Percentiles rank a stretch among this genome's conserved stretches.
Evolutionary conservation across 371 early-diverging fungal species (phyloP).

Genomic region (Mucor piriformis): DNA sequence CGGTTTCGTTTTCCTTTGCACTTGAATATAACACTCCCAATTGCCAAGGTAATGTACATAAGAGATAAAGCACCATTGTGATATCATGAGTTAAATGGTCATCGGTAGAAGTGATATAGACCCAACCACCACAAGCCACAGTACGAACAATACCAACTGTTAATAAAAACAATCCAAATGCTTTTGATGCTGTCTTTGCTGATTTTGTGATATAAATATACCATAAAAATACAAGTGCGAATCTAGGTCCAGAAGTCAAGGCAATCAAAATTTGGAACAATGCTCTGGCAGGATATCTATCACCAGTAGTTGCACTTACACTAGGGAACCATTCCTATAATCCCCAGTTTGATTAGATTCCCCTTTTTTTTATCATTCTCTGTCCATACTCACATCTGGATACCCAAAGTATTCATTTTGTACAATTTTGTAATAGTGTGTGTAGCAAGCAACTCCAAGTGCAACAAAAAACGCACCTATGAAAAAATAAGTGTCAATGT

Average conservation of each 20-base stretch:
- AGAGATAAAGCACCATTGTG: slow-evolving; percentile 75
- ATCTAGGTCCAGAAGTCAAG: slow-evolving; percentile 70
- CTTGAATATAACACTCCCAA: slow-evolving; percentile 59
- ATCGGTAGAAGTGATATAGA: slow-evolving; percentile 80
- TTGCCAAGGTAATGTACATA: slow-evolving; percentile 80
- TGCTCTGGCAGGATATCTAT: slow-evolving; percentile 78
- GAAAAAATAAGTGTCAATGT: not conserved
- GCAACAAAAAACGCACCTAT: slow-evolving; percentile 76
- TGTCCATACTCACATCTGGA: slow-evolving; percentile 58
- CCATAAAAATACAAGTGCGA: slow-evolving; percentile 71
- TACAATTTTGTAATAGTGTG: slow-evolving; percentile 80
- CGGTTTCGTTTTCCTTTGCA: slow-evolving; percentile 27
- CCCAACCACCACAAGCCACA: slow-evolving; percentile 79
- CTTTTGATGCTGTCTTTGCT: slow-evolving; percentile 46
- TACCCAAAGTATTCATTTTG: slow-evolving; percentile 79
- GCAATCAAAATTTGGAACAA: slow-evolving; percentile 83
- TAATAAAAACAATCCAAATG: slow-evolving; percentile 63
- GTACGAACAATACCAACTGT: slow-evolving; percentile 71
- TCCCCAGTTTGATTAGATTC: not conserved
- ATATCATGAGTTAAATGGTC: slow-evolving; percentile 83
- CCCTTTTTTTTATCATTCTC: not conserved
- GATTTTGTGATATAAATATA: slow-evolving; percentile 57
- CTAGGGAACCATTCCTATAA: slow-evolving; percentile 84
- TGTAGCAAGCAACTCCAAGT: slow-evolving; percentile 67
- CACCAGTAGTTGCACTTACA: slow-evolving; percentile 82